These are phyloP conservation scores for Carallia brachiata DNA, from an alignment of 345 rosid genomes.

Conservation along the genomic window DNA sequence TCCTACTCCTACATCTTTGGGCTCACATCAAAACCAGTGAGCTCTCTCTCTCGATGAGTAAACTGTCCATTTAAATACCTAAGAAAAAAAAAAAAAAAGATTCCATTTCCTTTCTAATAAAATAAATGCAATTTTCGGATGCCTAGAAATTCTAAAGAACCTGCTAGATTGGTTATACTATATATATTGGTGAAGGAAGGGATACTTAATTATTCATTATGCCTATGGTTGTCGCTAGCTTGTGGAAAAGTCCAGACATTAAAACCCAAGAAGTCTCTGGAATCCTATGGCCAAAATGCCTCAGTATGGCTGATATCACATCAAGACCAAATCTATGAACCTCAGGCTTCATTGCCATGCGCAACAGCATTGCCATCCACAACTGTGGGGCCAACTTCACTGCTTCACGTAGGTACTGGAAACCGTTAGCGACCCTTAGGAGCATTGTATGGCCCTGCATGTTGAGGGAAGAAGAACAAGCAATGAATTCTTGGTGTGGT, in stretches of 20 bases:
- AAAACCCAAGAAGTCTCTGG: constrained; percentile 59
- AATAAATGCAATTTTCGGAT: background rate
- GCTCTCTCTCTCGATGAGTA: no score
- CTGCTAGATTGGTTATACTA: background rate
- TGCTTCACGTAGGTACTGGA: constrained; percentile 51
- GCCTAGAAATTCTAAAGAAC: background rate
- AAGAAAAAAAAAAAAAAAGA: no score
- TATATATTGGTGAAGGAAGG: background rate
- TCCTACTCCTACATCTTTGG: no score
- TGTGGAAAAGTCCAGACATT: constrained; percentile 59
- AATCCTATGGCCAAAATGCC: constrained; percentile 44
- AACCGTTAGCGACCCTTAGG: constrained; percentile 54
- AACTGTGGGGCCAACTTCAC: constrained; percentile 73
- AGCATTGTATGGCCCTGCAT: constrained; percentile 49
- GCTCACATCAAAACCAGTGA: background rate
- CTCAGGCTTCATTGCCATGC: constrained; percentile 59
- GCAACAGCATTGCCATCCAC: constrained; percentile 73
- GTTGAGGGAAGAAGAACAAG: background rate
- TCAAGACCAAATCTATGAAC: constrained; percentile 54
- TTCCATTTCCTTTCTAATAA: background rate
- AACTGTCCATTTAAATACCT: no score
- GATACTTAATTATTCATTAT: background rate
- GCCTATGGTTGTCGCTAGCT: constrained; percentile 13
- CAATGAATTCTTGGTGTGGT: background rate
- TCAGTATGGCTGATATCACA: constrained; percentile 48